Conservation (phyloP, 2,329 filamentous ascomycete species). For the Colletotrichum camelliae region DNA sequence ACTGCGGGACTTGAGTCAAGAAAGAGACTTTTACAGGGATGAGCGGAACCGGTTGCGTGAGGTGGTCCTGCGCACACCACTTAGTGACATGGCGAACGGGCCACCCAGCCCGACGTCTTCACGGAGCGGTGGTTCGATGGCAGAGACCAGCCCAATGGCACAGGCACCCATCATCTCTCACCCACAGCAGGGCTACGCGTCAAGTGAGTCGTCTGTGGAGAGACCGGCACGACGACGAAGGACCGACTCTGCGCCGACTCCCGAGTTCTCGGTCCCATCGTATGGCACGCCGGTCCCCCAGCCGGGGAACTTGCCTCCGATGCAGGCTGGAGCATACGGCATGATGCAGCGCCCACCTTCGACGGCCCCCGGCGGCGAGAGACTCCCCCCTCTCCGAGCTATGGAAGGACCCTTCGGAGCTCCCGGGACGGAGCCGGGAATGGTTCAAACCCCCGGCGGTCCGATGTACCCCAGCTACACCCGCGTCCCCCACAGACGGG, state of each 20-base stretch:
- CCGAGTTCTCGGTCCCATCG: conserved; percentile 44
- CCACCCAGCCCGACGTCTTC: conserved; percentile 55
- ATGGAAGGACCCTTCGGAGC: conserved; percentile 42
- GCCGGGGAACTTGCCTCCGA: conserved; percentile 45
- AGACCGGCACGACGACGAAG: conserved; percentile 51
- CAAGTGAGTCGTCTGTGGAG: conserved; percentile 49
- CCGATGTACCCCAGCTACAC: conserved; percentile 19
- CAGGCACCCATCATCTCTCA: conserved; percentile 30
- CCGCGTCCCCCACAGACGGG: conserved; percentile 22
- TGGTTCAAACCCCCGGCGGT: not conserved
- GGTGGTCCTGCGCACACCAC: conserved; percentile 65
- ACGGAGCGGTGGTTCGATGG: conserved; percentile 39
- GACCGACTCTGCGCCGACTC: conserved; percentile 46
- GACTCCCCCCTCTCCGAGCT: conserved; percentile 52
- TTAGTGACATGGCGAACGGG: conserved; percentile 56
- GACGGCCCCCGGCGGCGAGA: conserved; percentile 42
- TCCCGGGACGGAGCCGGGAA: not conserved
- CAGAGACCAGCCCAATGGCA: conserved; percentile 41
- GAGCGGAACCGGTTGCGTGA: conserved; percentile 76
- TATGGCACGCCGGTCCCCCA: conserved; percentile 42
- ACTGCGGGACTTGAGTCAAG: conserved; percentile 59
- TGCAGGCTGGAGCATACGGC: conserved; percentile 43
- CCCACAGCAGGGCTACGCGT: conserved; percentile 34
- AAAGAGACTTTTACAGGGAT: conserved; percentile 74
- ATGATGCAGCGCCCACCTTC: conserved; percentile 41